Percentiles rank a stretch among this genome's conserved stretches.
phyloP scores from a whole-genome alignment of 192 early-diverging fungal species.

The Umbelopsis vinacea region DNA sequence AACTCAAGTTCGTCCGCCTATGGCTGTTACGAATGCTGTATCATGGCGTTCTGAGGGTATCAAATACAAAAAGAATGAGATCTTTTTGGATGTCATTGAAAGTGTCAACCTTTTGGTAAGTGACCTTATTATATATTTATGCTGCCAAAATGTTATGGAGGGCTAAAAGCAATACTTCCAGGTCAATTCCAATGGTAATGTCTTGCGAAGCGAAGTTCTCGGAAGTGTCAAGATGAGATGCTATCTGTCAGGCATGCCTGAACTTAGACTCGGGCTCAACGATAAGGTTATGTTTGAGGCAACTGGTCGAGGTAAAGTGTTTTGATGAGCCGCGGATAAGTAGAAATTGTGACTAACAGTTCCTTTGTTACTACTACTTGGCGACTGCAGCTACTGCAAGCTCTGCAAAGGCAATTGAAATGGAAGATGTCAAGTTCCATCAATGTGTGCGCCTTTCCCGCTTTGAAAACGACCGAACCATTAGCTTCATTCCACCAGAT shows the following conservation, averaged over 20 bases:
- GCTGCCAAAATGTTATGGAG: no score
- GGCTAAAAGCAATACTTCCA: not conserved
- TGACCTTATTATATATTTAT: not conserved
- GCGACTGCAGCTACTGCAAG: conserved; percentile 16
- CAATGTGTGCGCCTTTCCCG: conserved; percentile 88
- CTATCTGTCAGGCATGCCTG: conserved; percentile 87
- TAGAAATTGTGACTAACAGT: no score
- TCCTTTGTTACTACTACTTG: no score
- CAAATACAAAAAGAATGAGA: conserved; percentile 76
- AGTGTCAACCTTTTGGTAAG: conserved; percentile 70
- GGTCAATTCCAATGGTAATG: conserved; percentile 55
- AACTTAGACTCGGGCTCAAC: conserved; percentile 82
- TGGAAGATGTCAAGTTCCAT: conserved; percentile 92
- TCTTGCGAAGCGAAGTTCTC: conserved; percentile 73
- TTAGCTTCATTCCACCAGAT: conserved; percentile 85
- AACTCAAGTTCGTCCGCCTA: conserved; percentile 86
- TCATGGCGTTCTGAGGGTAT: conserved; percentile 76
- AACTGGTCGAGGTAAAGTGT: conserved; percentile 69
- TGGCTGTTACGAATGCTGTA: conserved; percentile 76
- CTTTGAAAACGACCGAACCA: conserved; percentile 89
- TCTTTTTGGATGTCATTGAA: conserved; percentile 77
- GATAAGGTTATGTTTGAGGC: conserved; percentile 95
- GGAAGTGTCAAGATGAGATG: conserved; percentile 86
- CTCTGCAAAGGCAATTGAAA: conserved; percentile 75
- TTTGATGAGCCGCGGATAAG: not conserved